A percentile compares a stretch with the other conserved stretches of the same genome.
Evolutionary conservation across 768 basidiomycete species (phyloP).

Genomic region (Agaricus subrufescens): DNA sequence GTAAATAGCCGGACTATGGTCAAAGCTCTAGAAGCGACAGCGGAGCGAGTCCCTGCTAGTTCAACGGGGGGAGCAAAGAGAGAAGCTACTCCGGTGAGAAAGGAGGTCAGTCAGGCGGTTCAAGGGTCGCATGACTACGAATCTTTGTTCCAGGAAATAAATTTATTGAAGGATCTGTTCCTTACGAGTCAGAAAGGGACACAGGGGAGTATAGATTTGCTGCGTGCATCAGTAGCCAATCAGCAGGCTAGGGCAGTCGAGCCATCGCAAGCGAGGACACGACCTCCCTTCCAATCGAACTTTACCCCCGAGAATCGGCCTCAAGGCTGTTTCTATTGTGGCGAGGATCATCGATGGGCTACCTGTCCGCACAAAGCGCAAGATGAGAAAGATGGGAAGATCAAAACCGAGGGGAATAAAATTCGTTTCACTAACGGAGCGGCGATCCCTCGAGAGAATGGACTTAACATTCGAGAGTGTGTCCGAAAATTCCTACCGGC

Average conservation of each 20-base stretch:
- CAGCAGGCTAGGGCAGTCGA: neutral
- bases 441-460: neutral
- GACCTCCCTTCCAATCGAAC: no score
- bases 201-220: no score
- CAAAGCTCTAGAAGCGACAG: neutral
- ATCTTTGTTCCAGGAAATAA: no score
- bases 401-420: neutral
- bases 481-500: neutral
- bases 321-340: constrained; percentile 2
- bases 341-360: neutral
- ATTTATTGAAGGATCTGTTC: no score
- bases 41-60: neutral
- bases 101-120: no score
- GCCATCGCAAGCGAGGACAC: neutral
- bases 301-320: no score
- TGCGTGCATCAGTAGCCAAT: no score
- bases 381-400: neutral
- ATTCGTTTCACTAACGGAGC: neutral
- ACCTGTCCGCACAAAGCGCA: neutral
- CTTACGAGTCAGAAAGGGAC: no score
- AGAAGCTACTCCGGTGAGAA: no score
- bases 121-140: no score
- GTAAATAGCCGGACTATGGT: neutral
- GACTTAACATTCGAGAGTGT: neutral
- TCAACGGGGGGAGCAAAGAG: neutral